Percentiles rank a stretch among this genome's conserved stretches.
Conservation (phyloP, 192 early-diverging fungal species). For the Obelidium mucronatum region DNA sequence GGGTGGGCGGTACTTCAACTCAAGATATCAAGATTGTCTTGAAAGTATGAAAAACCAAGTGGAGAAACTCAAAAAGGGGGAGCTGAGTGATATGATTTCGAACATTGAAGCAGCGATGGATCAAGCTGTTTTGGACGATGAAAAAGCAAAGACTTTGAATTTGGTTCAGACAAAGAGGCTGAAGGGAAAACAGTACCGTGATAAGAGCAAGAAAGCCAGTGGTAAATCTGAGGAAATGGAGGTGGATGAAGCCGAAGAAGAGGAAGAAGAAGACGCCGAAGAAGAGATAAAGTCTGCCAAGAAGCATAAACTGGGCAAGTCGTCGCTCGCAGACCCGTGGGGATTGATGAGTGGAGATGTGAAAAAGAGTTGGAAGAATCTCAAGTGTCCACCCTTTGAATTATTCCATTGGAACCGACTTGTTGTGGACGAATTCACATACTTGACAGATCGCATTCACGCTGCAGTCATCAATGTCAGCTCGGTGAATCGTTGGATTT, state of each 20-base stretch:
- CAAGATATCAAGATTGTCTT: slow-evolving; percentile 42
- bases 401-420: slow-evolving; percentile 55
- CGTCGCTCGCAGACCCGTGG: slow-evolving; percentile 49
- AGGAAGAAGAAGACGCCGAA: slow-evolving; percentile 38
- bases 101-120: slow-evolving; percentile 27
- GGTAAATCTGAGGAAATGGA: slow-evolving; percentile 6
- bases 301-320: slow-evolving; percentile 30
- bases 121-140: slow-evolving; percentile 11
- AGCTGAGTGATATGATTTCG: background rate
- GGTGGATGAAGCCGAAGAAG: slow-evolving; percentile 27
- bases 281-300: slow-evolving; percentile 13
- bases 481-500: slow-evolving; percentile 43
- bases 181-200: slow-evolving; percentile 33
- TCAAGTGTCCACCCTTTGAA: slow-evolving; percentile 49
- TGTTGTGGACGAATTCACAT: slow-evolving; percentile 60
- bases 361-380: slow-evolving; percentile 41
- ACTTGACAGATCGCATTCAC: slow-evolving; percentile 42
- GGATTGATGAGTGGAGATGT: slow-evolving; percentile 34
- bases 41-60: slow-evolving; percentile 32
- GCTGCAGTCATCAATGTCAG: slow-evolving; percentile 39
- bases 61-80: slow-evolving; percentile 29
- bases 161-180: slow-evolving; percentile 33
- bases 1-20: slow-evolving; percentile 47
- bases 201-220: background rate
- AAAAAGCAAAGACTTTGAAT: background rate